These are phyloP conservation scores for Neofusicoccum laricinum DNA, from an alignment of 2,329 filamentous ascomycete genomes.

Conservation along the genomic window DNA sequence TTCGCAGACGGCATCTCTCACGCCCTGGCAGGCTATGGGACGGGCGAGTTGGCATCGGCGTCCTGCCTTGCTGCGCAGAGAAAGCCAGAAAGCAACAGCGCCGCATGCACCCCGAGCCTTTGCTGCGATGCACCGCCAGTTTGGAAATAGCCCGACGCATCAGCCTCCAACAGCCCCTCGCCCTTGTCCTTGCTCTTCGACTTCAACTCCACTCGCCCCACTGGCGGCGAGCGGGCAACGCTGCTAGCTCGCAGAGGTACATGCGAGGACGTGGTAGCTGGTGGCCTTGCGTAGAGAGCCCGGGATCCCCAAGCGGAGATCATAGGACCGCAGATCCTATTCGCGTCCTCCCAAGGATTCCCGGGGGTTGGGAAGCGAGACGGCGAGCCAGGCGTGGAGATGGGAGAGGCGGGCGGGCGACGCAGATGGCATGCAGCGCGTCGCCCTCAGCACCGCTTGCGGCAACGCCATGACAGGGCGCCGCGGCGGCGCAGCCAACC, in stretches of 20 bases:
- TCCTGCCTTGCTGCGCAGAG: background rate
- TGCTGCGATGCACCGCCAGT: background rate
- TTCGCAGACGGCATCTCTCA: background rate
- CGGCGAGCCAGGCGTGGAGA: background rate
- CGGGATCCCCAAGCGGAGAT: background rate
- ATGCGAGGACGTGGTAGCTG: background rate
- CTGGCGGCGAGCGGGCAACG: background rate
- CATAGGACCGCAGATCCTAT: constrained; percentile 5
- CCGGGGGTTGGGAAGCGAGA: background rate
- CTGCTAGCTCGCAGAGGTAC: background rate
- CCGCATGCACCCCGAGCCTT: background rate
- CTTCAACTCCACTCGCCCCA: constrained; percentile 1
- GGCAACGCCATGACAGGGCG: background rate
- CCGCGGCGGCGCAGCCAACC: background rate
- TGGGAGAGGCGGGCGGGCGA: background rate
- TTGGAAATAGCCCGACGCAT: background rate
- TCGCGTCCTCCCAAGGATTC: background rate
- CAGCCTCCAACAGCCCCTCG: constrained; percentile 8
- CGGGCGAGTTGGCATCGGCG: background rate
- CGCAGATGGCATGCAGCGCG: background rate
- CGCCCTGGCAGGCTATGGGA: background rate
- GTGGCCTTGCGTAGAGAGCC: background rate
- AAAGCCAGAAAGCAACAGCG: background rate
- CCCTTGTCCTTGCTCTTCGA: constrained; percentile 15
- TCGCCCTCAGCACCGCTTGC: background rate